phyloP scores from a whole-genome alignment of 2,329 filamentous ascomycete genomes.

The Furcasterigmium sp. region DNA sequence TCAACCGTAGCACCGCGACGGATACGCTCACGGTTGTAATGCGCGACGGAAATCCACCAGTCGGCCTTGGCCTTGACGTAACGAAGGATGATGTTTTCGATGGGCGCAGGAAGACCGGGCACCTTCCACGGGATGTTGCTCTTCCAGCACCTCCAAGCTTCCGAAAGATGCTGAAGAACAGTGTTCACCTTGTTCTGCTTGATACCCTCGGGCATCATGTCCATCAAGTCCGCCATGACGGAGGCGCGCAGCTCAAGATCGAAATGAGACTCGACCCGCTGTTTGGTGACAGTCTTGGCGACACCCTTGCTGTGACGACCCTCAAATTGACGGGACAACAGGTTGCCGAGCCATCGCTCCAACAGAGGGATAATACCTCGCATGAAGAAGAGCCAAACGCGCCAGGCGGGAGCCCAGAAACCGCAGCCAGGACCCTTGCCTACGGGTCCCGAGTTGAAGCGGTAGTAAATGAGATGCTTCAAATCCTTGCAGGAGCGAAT shows the following conservation, averaged over 20 bases:
- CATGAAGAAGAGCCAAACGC: conserved; percentile 99
- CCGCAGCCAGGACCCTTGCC: conserved; percentile 97
- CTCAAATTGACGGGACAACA: conserved; percentile 95
- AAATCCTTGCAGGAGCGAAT: conserved; percentile 98
- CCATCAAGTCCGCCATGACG: conserved; percentile 98
- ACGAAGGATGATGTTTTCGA: conserved; percentile 96
- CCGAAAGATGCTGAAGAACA: conserved; percentile 91
- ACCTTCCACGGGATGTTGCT: conserved; percentile 99
- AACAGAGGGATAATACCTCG: conserved; percentile 94
- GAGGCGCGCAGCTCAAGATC: conserved; percentile 95
- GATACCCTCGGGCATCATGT: conserved; percentile 99
- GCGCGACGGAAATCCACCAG: conserved; percentile 99
- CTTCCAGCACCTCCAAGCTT: conserved; percentile 99
- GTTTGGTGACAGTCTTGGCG: conserved; percentile 97
- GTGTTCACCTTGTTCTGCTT: conserved; percentile 99
- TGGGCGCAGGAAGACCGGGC: conserved; percentile 88
- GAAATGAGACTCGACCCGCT: conserved; percentile 97
- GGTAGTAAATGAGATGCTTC: conserved; percentile 98
- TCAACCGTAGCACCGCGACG: conserved; percentile 94
- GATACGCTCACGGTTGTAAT: conserved; percentile 98
- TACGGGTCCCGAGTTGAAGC: conserved; percentile 94
- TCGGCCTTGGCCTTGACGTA: conserved; percentile 99
- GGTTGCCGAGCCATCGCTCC: conserved; percentile 94
- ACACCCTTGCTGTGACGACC: conserved; percentile 98
- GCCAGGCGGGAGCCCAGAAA: conserved; percentile 98